Evolutionary conservation across 805 yeast genomes (phyloP), one percentile per base, ranked within the genome.

Genomic region (Saccharomycopsis fodiens): DNA sequence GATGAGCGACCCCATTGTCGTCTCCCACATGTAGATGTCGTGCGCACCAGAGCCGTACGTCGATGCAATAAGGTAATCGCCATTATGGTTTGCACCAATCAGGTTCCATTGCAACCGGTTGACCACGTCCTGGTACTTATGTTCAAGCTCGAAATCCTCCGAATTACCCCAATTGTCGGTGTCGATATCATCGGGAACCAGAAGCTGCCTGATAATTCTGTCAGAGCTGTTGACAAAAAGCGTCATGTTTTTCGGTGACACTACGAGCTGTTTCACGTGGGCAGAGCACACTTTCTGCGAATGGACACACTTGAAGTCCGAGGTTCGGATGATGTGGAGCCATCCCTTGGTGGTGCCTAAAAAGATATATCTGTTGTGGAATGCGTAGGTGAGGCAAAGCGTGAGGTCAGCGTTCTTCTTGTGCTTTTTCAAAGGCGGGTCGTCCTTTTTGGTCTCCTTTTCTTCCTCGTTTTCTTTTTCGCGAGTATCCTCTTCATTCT

Each of bases 11-110:
- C 96, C 97, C 70, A 83, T 73, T 5, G 76, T 69, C 0, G 96
- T 85, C 59, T 91, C 97, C 97, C 97, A 89, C 47, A 91, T 74
- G 60, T 88, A 89, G 38, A 91, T 70, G 55, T 86, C 95, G 58
- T 88, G 96, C 0, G 93, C 81, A 1, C 66, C 64, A 3, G 89
- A 80, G 10, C 95, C 95, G 59, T 77, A 79, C 0, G 96, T 84
- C 0, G 95, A 79, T 0, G 96, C 97, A 43, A 86, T 79, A n/a
- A 89, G 63, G 59, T 84, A 89, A 48, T 91, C 97, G 1, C 79
- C 82, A 53, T 77, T 79, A 46, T 80, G 77, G 53, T 85, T 84
- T 63, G 85, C 81, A 7, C 79, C 66, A 3, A 86, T 79, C 0
- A 86, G 70, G 59, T 87, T 88, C 96, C 96, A 89, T 59, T 86